Base-by-base conservation (phyloP, 129 eudicot genomes). In the Smallanthus sonchifolius region DNA sequence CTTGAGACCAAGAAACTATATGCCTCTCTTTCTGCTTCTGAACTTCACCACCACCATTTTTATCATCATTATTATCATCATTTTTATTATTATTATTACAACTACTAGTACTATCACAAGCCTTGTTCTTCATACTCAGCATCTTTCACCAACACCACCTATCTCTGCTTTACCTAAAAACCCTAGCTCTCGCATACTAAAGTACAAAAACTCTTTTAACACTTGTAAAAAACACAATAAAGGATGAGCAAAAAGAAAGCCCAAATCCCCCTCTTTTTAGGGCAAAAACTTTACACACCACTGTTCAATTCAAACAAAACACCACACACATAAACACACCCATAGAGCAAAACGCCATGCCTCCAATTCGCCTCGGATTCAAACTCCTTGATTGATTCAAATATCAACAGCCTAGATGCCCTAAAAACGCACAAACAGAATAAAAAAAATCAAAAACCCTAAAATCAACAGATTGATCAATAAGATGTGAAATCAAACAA, bases 1-100 rank as follows among this genome's bases (percentile, higher is more conserved):
- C 96, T 70, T 83, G 81, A 84, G 97, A 86, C 98, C 98, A 93
- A 36, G 98, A 82, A 78, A 93, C 98, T 43, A 93, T 90, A 78
- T 84, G 98, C 54, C 98, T 83, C 64, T 84, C 92, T 70, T 88
- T 88, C 83, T 69, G 84, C 72, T 88, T 87, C n/a, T 83, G 80
- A 76, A 44, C 78, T 73, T 54, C 82, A 75, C 34, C 84, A 76
- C 15, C 79, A 73, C 52, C 69, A 30, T 79, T 63, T 60, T 19
- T 60, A 34, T 60, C 15, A 60, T 15, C 40, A 32, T 14, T 30
- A 13, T 10, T 13, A 10, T 11, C 13, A 32, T 6, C 13, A 56
- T 8, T 56, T 5, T 2, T 49, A 14, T 15, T 56, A 59, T 11
- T 28, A 28, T 30, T 59, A 60, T 60, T 60, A 60, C 40, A 60